Conservation (phyloP, 2,329 filamentous ascomycete genomes). For the Beauveria scarabaeidicola region DNA sequence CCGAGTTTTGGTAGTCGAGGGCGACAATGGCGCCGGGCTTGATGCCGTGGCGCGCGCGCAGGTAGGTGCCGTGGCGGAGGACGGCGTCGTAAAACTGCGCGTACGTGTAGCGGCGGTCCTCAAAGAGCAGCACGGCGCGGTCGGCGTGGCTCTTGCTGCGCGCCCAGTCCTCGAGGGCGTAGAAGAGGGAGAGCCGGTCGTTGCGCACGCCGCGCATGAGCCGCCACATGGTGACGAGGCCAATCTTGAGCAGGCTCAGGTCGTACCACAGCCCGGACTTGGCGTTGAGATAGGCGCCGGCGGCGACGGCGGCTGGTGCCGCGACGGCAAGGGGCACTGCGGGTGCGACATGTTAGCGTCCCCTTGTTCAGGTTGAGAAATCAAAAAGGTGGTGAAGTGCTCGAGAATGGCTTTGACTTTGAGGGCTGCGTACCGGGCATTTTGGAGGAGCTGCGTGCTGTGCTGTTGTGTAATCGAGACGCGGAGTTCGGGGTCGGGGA, state of each 20-base stretch:
- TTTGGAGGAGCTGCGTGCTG: too few relatives aligned
- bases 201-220: constrained; percentile 40
- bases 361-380: too few relatives aligned
- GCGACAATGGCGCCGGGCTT: constrained; percentile 69
- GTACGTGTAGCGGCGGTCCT: constrained; percentile 63
- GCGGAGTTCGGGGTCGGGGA: too few relatives aligned
- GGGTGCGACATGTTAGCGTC: not conserved
- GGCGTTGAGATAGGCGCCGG: constrained; percentile 72
- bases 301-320: constrained; percentile 54
- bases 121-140: constrained; percentile 55
- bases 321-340: constrained; percentile 46
- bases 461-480: too few relatives aligned
- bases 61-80: constrained; percentile 67
- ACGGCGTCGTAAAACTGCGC: constrained; percentile 63
- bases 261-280: constrained; percentile 61
- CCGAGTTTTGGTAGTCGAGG: constrained; percentile 72
- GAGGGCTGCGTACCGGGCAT: too few relatives aligned
- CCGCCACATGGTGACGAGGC: constrained; percentile 37
- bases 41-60: constrained; percentile 55
- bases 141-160: constrained; percentile 41
- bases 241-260: constrained; percentile 45
- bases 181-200: constrained; percentile 65
- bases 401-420: too few relatives aligned
- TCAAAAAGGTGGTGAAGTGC: too few relatives aligned
- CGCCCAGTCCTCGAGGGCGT: constrained; percentile 61